phyloP scores from a whole-genome alignment of 352 stramenopile genomes.

The Blastocystis hominis region DNA sequence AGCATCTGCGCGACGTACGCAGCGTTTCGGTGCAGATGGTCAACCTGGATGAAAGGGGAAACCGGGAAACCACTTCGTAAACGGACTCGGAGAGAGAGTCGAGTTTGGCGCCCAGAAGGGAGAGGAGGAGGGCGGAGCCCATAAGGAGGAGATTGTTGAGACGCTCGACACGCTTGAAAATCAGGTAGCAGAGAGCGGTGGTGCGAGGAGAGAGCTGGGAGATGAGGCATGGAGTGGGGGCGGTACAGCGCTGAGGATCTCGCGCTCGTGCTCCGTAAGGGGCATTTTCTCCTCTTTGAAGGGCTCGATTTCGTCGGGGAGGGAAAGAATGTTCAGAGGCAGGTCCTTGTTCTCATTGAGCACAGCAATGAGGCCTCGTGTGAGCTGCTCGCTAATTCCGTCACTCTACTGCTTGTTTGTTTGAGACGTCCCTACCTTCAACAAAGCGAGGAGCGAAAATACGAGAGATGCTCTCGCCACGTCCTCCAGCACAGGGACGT shows the following conservation, averaged over 20 bases:
- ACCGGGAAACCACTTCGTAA: not conserved
- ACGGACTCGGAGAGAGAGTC: conserved; percentile 14
- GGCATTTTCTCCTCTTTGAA: not conserved
- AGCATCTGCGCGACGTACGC: conserved; percentile 52
- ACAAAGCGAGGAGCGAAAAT: conserved; percentile 35
- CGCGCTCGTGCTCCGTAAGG: not conserved
- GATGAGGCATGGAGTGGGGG: not conserved
- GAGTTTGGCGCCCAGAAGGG: not conserved
- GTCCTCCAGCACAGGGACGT: not conserved
- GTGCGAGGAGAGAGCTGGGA: conserved; percentile 13
- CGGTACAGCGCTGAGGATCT: not conserved
- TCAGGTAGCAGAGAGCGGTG: not conserved
- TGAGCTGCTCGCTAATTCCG: not conserved
- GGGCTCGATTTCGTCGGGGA: not conserved
- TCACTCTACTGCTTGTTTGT: not conserved
- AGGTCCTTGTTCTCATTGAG: not conserved
- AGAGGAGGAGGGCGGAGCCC: not conserved
- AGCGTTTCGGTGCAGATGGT: conserved; percentile 23
- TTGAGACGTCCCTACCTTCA: not conserved
- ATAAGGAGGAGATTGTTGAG: conserved; percentile 2
- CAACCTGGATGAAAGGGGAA: not conserved
- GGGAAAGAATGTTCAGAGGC: not conserved
- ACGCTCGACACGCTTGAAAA: conserved; percentile 1
- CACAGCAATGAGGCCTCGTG: not conserved
- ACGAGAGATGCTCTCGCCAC: not conserved